These are phyloP conservation scores for Citrullus mucosospermus DNA, from an alignment of 306 rosid genomes.

Conservation along the genomic window DNA sequence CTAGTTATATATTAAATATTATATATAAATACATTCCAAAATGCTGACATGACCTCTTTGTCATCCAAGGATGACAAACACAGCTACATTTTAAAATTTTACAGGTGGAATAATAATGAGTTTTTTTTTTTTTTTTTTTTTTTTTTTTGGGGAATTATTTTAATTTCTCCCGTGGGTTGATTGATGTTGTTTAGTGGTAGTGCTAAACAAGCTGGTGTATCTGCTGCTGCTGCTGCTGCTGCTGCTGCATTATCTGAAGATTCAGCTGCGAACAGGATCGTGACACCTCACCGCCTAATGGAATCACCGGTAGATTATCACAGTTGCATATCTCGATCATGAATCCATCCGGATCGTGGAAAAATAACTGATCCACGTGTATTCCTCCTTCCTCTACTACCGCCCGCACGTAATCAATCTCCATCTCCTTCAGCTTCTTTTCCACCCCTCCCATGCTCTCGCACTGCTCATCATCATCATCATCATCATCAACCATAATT, in stretches of 20 bases:
- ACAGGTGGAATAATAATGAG: too few species aligned
- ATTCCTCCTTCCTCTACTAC: constrained; percentile 81
- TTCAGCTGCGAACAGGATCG: constrained; percentile 25
- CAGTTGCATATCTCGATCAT: constrained; percentile 95
- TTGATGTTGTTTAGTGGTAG: not conserved
- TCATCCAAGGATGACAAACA: too few species aligned
- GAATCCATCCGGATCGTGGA: constrained; percentile 95
- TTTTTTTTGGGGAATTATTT: not conserved
- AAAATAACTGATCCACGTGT: constrained; percentile 64
- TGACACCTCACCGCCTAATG: constrained; percentile 33
- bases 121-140: too few species aligned
- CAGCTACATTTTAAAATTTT: too few species aligned
- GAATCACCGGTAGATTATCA: constrained; percentile 71
- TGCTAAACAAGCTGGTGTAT: constrained; percentile 17
- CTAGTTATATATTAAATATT: too few species aligned
- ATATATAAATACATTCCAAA: too few species aligned
- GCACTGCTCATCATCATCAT: constrained; percentile 23
- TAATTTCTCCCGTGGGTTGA: too few species aligned
- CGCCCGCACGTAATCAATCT: constrained; percentile 33
- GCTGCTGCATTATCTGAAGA: constrained; percentile 20
- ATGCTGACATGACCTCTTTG: too few species aligned
- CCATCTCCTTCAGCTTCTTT: constrained; percentile 81
- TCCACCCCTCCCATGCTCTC: constrained; percentile 88
- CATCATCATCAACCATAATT: too few species aligned
- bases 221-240: constrained; percentile 23